Percentiles rank a stretch among this genome's conserved stretches.
Conservation (phyloP, 495 filamentous ascomycete species). For the Hypoxylon fragiforme region DNA sequence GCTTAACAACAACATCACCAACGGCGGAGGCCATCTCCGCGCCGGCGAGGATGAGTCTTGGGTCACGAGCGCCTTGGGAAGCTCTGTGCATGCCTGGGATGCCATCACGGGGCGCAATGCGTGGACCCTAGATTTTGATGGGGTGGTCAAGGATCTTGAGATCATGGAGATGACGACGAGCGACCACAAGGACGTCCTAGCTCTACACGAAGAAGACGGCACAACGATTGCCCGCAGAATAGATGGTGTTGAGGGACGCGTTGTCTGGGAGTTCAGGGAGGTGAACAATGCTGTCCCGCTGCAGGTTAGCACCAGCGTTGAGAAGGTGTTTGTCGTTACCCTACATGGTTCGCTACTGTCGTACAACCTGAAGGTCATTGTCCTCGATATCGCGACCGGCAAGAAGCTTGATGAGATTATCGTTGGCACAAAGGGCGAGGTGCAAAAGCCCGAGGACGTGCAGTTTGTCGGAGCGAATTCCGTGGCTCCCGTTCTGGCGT, state of each 20-base stretch:
- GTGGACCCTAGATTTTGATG: conserved; percentile 67
- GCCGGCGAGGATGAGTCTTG: conserved; percentile 73
- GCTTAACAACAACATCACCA: conserved; percentile 46
- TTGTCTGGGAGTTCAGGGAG: conserved; percentile 77
- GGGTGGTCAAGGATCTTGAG: conserved; percentile 74
- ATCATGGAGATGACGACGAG: conserved; percentile 71
- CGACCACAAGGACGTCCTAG: conserved; percentile 69
- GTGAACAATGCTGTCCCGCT: conserved; percentile 70
- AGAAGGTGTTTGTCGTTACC: conserved; percentile 75
- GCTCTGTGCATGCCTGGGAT: conserved; percentile 77
- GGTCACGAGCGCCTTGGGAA: conserved; percentile 69
- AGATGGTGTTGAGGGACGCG: conserved; percentile 69
- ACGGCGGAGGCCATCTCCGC: conserved; percentile 61
- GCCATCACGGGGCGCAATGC: conserved; percentile 75
- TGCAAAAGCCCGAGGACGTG: conserved; percentile 66
- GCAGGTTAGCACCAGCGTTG: conserved; percentile 75
- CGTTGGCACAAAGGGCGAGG: conserved; percentile 72
- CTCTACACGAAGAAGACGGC: conserved; percentile 63
- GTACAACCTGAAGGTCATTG: conserved; percentile 72
- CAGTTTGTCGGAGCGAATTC: conserved; percentile 82
- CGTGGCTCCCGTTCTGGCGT: conserved; percentile 79
- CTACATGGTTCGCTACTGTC: conserved; percentile 69
- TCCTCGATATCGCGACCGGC: conserved; percentile 71
- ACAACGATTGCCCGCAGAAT: conserved; percentile 67
- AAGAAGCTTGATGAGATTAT: conserved; percentile 64